Base-by-base conservation (phyloP, 257 asterid species). In the Knoxia roxburghii region DNA sequence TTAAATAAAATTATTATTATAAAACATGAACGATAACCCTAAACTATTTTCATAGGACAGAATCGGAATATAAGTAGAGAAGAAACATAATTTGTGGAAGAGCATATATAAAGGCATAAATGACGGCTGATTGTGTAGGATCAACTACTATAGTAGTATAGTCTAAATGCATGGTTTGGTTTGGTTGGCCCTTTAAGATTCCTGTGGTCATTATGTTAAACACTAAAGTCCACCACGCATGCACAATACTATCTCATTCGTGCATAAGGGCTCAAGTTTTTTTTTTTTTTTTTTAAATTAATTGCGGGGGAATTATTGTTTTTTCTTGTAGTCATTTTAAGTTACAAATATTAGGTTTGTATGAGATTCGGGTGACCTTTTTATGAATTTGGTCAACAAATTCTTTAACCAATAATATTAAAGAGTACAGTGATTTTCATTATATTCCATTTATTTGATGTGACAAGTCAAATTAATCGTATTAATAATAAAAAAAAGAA, bases 331-430 rank as follows among this genome's bases (percentile, higher is more conserved):
- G 75, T 51, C 80, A 73, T 40, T 72, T 62, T 70, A 68, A 69
- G 81, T 68, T 48, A 71, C 78, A 77, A 60, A 72, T 69, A 67
- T 77, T 82, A 76, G 88, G 82, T 78, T 80, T 73, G 72, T 75
- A 74, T 72, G 66, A 71, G 77, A 79, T 79, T 77, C 68, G 43
- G 61, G 69, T 60, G 58, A 52, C 73, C 61, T 74, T 56, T 3
- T 9, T 3, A 50, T 20, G 0, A 58, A 72, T 72, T 50, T 51
- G 68, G 69, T 69, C 75, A 35, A 49, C 67, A 55, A 66, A 37
- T 6, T 39, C 41, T 50, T 37, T 7, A 20, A 1, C 32, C 24
- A 23, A 39, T 46, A 24, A 1, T 7, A 6, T 3, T 43, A 43
- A 4, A 4, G 48, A 43, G 48, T 43, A 43, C 48, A 43, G 1